Evolutionary conservation across 495 filamentous ascomycete genomes (phyloP).

Genomic region (Trichoderma virens): DNA sequence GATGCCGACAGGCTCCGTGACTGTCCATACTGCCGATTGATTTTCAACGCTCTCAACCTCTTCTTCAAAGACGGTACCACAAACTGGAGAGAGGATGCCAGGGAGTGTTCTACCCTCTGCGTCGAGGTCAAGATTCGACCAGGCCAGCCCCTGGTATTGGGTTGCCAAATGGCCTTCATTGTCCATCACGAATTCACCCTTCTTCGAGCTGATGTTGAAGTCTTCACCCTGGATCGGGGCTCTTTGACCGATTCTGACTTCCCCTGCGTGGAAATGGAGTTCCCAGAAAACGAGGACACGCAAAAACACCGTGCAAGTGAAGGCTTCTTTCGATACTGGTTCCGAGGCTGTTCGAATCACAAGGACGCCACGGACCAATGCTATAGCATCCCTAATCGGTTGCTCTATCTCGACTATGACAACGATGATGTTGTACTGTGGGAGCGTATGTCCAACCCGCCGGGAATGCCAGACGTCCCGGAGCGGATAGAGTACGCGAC

Average conservation of each 20-base stretch:
- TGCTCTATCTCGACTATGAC: not conserved
- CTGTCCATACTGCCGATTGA: not conserved
- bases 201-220: not conserved
- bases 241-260: not conserved
- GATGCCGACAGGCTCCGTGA: not conserved
- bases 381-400: not conserved
- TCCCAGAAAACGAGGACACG: not conserved
- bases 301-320: not conserved
- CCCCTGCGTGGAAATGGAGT: not conserved
- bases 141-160: not conserved
- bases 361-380: not conserved
- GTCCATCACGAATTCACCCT: not conserved
- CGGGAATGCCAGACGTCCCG: not conserved
- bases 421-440: not conserved
- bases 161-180: not conserved
- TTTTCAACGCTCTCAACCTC: not conserved
- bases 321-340: not conserved
- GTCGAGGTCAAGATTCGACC: not conserved
- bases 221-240: not conserved
- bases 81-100: not conserved
- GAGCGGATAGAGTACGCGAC: not conserved
- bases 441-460: not conserved
- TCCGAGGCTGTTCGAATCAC: not conserved
- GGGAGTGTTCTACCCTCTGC: not conserved
- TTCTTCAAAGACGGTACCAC: not conserved